These are phyloP conservation scores for Phytophthora hibernalis DNA, from an alignment of 352 stramenopile species.

Conservation along the genomic window DNA sequence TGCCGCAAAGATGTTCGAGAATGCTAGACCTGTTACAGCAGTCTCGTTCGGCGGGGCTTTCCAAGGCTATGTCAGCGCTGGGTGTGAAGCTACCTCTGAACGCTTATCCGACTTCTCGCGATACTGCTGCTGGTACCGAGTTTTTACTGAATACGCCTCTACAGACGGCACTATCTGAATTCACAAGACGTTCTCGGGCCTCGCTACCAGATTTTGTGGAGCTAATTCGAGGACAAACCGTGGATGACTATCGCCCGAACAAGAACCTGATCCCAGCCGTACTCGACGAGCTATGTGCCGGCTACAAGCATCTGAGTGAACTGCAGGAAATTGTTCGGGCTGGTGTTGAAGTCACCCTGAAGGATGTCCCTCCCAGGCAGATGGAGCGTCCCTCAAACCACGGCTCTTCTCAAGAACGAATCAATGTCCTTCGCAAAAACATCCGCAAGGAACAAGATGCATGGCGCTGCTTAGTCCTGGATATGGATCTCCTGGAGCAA, in stretches of 20 bases:
- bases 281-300: constrained; percentile 5
- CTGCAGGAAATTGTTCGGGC: constrained; percentile 5
- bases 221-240: constrained; percentile 13
- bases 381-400: too few species aligned
- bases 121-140: background rate
- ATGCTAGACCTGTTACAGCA: background rate
- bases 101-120: background rate
- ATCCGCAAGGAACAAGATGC: constrained; percentile 30
- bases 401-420: constrained; percentile 3
- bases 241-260: constrained; percentile 16
- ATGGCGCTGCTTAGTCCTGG: constrained; percentile 22
- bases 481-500: constrained; percentile 23
- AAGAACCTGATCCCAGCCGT: constrained; percentile 16
- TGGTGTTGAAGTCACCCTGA: too few species aligned
- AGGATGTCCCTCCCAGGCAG: too few species aligned
- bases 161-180: constrained; percentile 15
- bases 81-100: background rate
- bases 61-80: background rate
- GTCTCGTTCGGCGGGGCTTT: too few species aligned
- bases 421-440: constrained; percentile 33
- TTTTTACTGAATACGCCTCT: constrained; percentile 19
- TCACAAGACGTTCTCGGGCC: background rate
- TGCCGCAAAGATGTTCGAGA: background rate
- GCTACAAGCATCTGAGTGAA: constrained; percentile 7
- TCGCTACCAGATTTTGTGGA: constrained; percentile 19